Evolutionary conservation across 2,329 filamentous ascomycete species (phyloP).

Genomic region (Claviceps purpurea): DNA sequence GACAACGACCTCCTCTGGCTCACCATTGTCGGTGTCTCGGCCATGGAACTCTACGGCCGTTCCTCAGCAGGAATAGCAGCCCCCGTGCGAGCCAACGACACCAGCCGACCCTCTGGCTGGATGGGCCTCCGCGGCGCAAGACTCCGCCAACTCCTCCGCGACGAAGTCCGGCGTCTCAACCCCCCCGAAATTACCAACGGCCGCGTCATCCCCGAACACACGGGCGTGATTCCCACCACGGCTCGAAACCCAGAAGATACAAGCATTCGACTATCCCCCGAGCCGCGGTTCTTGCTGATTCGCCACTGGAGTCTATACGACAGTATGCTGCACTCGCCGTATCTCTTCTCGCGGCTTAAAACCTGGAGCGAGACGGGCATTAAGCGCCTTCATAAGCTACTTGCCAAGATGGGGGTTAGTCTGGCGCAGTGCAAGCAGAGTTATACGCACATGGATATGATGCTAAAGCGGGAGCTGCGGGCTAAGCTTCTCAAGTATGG

Average conservation of each 20-base stretch:
- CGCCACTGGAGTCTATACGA: slow-evolving; percentile 97
- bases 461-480: slow-evolving; percentile 77
- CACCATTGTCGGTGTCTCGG: slow-evolving; percentile 88
- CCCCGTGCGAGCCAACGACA: slow-evolving; percentile 40
- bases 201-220: slow-evolving; percentile 48
- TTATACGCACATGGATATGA: slow-evolving; percentile 98
- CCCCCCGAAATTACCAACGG: slow-evolving; percentile 58
- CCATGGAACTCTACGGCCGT: slow-evolving; percentile 79
- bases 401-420: slow-evolving; percentile 97
- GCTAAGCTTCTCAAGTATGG: slow-evolving; percentile 83
- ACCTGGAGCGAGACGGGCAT: slow-evolving; percentile 87
- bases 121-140: slow-evolving; percentile 69
- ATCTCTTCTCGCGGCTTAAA: slow-evolving; percentile 79
- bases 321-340: slow-evolving; percentile 95
- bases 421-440: slow-evolving; percentile 87
- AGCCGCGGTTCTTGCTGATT: slow-evolving; percentile 84
- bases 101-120: slow-evolving; percentile 54
- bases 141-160: slow-evolving; percentile 73
- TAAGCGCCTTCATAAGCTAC: slow-evolving; percentile 80
- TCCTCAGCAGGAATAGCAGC: slow-evolving; percentile 68
- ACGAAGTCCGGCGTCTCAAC: slow-evolving; percentile 89
- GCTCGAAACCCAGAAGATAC: slow-evolving; percentile 82
- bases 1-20: slow-evolving; percentile 95
- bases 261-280: slow-evolving; percentile 81
- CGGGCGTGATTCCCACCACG: slow-evolving; percentile 78